A percentile compares a stretch with the other conserved stretches of the same genome.
phyloP scores from a whole-genome alignment of 1,284 basidiomycete genomes.

The Malassezia globosa region DNA sequence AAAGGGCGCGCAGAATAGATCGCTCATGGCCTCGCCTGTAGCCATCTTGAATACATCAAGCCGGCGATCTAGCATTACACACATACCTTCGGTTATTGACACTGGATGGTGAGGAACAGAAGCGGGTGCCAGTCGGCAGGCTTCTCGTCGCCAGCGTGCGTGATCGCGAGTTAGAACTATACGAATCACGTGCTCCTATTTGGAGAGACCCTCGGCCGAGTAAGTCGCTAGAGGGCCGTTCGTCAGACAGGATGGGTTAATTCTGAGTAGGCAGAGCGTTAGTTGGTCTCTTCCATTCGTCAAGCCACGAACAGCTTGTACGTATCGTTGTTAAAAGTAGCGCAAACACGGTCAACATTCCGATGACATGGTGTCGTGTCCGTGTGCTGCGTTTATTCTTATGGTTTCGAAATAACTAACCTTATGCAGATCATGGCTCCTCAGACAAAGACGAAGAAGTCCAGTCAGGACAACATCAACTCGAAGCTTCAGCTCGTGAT shows the following conservation, averaged over 20 bases:
- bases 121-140: not conserved
- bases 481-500: conserved; percentile 92
- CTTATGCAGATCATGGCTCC: conserved; percentile 60
- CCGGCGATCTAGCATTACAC: not conserved
- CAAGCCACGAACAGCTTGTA: conserved; percentile 15
- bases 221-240: too few species aligned
- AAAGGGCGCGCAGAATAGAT: too few species aligned
- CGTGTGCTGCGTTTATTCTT: not conserved
- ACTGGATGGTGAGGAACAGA: conserved; percentile 19
- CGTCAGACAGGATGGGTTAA: too few species aligned
- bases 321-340: conserved; percentile 3
- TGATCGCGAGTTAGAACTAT: conserved; percentile 7
- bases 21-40: too few species aligned
- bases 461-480: conserved; percentile 70
- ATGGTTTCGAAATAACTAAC: not conserved
- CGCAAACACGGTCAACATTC: too few species aligned
- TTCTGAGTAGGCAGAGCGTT: not conserved
- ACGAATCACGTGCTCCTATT: conserved; percentile 13
- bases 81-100: conserved; percentile 17
- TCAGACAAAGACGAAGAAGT: conserved; percentile 70
- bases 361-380: too few species aligned
- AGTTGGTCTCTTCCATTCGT: conserved; percentile 3
- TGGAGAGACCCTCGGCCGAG: too few species aligned
- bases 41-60: not conserved
- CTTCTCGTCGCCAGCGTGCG: not conserved